Percentiles rank a stretch among this genome's conserved stretches.
phyloP scores from a whole-genome alignment of 495 filamentous ascomycete genomes.

The Penicilliopsis zonata region DNA sequence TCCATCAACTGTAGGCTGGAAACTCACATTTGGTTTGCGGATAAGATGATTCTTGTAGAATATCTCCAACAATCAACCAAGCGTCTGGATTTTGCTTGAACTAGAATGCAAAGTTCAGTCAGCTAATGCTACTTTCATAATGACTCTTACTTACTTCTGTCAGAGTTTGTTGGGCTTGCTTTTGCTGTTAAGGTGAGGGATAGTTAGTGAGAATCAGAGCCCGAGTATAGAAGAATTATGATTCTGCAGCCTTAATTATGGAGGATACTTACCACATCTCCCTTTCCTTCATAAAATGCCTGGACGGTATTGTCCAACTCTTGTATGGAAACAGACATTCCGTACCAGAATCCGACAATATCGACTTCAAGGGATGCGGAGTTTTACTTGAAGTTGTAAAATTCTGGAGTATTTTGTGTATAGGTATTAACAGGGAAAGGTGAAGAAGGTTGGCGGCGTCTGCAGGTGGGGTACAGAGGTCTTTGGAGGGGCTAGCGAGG shows the following conservation, averaged over 20 bases:
- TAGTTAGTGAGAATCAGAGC: slow-evolving; percentile 1
- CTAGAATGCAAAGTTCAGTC: slow-evolving; percentile 27
- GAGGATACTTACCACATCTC: slow-evolving; percentile 78
- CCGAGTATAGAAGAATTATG: slow-evolving; percentile 1
- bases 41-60: slow-evolving; percentile 79
- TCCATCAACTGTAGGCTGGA: background rate
- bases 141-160: slow-evolving; percentile 62
- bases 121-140: background rate
- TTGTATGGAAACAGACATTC: slow-evolving; percentile 63
- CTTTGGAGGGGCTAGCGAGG: no score
- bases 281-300: slow-evolving; percentile 92
- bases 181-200: slow-evolving; percentile 57
- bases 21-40: slow-evolving; percentile 89
- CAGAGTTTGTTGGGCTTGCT: slow-evolving; percentile 83
- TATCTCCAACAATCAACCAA: slow-evolving; percentile 93
- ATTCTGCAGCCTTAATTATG: slow-evolving; percentile 12
- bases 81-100: slow-evolving; percentile 98
- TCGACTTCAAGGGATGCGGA: no score
- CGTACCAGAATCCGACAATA: slow-evolving; percentile 23
- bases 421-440: no score
- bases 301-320: slow-evolving; percentile 94
- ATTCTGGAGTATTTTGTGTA: no score
- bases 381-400: no score
- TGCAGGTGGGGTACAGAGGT: no score
- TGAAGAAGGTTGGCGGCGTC: no score